Base-by-base conservation (phyloP, 495 filamentous ascomycete genomes). In the Penicillium flavigenum region DNA sequence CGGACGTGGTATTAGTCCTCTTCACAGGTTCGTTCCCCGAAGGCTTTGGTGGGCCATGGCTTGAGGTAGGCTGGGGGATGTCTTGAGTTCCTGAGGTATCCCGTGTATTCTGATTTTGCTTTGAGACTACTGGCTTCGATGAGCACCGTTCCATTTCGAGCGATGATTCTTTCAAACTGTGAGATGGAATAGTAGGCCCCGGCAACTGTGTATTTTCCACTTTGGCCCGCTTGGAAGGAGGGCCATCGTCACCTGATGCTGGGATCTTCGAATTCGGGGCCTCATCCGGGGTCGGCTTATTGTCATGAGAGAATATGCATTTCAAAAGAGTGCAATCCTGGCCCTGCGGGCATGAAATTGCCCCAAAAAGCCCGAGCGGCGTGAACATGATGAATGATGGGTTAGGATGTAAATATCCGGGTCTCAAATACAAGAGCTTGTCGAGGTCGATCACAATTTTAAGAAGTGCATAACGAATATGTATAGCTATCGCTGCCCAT, bases 321-420 rank as follows among this genome's bases (percentile, higher is more conserved):
- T 72, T 78, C n/a, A 80, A 64, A 8, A 87, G 69, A 19, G 65
- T 58, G 65, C 86, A 88, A 47, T 66, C 47, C 50, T 83, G 72
- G 16, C 81, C 79, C 47, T 82, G 70, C 0, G 88, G 88, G 67
- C 89, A 93, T 29, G 79, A 72, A 27, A 90, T 75, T 27, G 75
- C 75, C 61, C 80, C 84, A 70, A 92, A 88, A 31, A 86, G 72
- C 4, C 83, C 83, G 12, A 87, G 76, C 6, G 87, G 73, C 14
- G 81, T 72, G 62, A 89, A 88, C 88, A 92, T 92, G 6, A 60
- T 74, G 55, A 58, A n/a, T 29, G 38, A 43, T 12, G 16, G 34
- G 31, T 39, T 51, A n/a, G 11, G 17, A 9, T 16, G 5, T 43
- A 41, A 14, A 7, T 12, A 19, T n/a, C 9, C n/a, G 9, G 24